Evolutionary conservation across 2,329 filamentous ascomycete species (phyloP).

Genomic region (Mycosphaerella sp.): DNA sequence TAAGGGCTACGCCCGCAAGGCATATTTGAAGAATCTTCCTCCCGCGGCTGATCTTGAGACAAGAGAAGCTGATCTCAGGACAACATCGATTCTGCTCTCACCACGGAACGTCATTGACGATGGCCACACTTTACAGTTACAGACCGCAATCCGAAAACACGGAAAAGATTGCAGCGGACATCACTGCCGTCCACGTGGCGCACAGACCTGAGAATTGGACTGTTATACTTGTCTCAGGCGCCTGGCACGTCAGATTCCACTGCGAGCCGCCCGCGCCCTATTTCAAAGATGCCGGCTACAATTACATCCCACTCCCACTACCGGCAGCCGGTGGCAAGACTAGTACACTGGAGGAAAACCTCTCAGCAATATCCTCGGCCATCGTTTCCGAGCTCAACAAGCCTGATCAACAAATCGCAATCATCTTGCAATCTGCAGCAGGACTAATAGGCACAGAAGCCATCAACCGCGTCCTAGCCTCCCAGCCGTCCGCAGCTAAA

Average conservation of each 20-base stretch:
- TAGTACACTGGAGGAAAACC: constrained; percentile 5
- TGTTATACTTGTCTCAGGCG: constrained; percentile 11
- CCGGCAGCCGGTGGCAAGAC: constrained; percentile 7
- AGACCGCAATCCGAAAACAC: too few species aligned
- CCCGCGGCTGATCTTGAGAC: too few species aligned
- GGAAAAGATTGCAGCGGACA: too few species aligned
- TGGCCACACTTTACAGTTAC: not conserved
- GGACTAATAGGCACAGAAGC: constrained; percentile 9
- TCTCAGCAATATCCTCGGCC: not conserved
- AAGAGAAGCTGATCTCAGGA: not conserved
- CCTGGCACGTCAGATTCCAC: constrained; percentile 12
- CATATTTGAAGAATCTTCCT: too few species aligned
- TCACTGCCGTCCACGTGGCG: not conserved
- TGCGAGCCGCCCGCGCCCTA: constrained; percentile 7
- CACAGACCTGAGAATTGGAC: not conserved
- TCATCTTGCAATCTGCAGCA: constrained; percentile 10
- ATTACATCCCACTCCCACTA: constrained; percentile 5
- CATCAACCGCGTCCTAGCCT: constrained; percentile 5
- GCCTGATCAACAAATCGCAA: not conserved
- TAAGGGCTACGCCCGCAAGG: too few species aligned
- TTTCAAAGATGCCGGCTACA: constrained; percentile 10
- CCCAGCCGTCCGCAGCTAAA: not conserved
- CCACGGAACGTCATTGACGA: not conserved
- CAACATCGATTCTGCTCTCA: not conserved
- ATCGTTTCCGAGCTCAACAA: not conserved